Conservation (phyloP, 352 stramenopile genomes). For the Saprolegnia parasitica region DNA sequence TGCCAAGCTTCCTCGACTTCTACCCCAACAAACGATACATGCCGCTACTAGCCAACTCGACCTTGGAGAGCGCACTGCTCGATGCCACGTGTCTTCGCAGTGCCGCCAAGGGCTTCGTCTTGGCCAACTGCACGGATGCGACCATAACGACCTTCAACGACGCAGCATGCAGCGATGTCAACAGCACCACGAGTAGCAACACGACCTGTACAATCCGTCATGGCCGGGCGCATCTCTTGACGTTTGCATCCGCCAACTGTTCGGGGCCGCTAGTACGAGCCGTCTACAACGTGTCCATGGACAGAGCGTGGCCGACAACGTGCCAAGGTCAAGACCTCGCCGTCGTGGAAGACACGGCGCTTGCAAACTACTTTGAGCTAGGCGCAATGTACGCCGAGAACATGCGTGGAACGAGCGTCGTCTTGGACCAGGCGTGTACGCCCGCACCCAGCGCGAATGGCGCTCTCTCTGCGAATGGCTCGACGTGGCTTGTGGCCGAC, state of each 20-base stretch:
- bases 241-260: neutral
- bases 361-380: neutral
- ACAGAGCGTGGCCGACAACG: neutral
- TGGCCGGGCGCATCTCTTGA: neutral
- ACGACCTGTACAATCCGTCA: neutral
- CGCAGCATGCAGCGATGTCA: neutral
- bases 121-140: neutral
- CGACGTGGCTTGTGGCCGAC: neutral
- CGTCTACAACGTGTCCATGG: neutral
- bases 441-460: neutral
- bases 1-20: neutral
- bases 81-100: neutral
- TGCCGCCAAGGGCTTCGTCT: neutral
- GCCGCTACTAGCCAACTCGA: neutral
- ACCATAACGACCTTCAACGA: neutral
- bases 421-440: neutral
- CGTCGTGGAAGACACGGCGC: neutral
- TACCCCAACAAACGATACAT: neutral
- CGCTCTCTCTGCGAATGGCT: too few relatives aligned
- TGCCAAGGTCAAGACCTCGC: neutral
- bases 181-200: neutral
- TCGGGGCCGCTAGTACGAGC: neutral
- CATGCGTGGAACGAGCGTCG: neutral
- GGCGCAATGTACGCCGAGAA: neutral
- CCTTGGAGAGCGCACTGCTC: neutral